These are phyloP conservation scores for Aphanomyces stellatus DNA, from an alignment of 352 stramenopile genomes.

Conservation along the genomic window DNA sequence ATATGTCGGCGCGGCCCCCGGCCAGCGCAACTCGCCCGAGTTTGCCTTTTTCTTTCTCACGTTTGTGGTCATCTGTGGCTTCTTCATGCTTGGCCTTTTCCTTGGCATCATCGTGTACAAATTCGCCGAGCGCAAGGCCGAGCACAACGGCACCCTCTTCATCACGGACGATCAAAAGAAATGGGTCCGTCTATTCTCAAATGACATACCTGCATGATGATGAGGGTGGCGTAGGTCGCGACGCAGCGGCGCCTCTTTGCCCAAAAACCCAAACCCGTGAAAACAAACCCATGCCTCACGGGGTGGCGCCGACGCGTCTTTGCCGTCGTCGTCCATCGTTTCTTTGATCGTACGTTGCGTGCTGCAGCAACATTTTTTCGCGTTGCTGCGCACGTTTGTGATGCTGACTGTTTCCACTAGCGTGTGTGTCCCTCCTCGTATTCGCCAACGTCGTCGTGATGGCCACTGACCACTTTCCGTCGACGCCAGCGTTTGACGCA, in stretches of 20 bases:
- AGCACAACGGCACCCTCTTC: constrained; percentile 27
- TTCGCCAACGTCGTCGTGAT: constrained; percentile 36
- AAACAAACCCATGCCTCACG: background rate
- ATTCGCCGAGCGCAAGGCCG: constrained; percentile 58
- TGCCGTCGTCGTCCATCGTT: background rate
- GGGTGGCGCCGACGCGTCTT: background rate
- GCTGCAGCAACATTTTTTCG: constrained; percentile 27
- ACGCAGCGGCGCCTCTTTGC: constrained; percentile 26
- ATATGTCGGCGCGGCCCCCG: constrained; percentile 54
- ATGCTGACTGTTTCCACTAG: constrained; percentile 25
- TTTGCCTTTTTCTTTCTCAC: constrained; percentile 73
- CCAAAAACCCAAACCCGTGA: constrained; percentile 19
- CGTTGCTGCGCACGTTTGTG: constrained; percentile 16
- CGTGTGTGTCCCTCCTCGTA: constrained; percentile 27
- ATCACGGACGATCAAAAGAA: constrained; percentile 63
- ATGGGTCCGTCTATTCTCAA: constrained; percentile 47
- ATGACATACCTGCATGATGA: constrained; percentile 28
- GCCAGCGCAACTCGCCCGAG: constrained; percentile 50
- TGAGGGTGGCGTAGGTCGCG: constrained; percentile 7
- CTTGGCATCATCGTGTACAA: constrained; percentile 85
- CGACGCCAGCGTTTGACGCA: constrained; percentile 20
- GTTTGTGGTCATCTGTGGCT: constrained; percentile 80
- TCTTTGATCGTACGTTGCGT: background rate
- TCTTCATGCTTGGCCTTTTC: constrained; percentile 86
- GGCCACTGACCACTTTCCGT: constrained; percentile 30